Base-by-base conservation (phyloP, 179 eudicot genomes). In the Sideroxylon spinosum region DNA sequence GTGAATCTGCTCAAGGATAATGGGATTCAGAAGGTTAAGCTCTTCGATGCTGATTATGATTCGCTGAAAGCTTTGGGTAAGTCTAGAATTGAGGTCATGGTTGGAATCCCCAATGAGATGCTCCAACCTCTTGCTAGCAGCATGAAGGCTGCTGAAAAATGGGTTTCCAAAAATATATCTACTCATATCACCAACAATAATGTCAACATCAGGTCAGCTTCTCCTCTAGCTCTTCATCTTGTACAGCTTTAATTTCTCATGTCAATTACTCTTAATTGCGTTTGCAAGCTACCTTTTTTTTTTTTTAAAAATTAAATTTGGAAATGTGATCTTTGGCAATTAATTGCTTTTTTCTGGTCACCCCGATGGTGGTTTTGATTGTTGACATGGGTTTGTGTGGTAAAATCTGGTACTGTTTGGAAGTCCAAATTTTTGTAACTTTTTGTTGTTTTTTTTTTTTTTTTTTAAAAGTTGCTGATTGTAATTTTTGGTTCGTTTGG, bases 21-120 rank as follows among this genome's bases (percentile, higher is more conserved):
- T 82, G 90, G 96, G 81, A 80, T 95, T 71, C 93, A 89, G 64
- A 95, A 92, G 79, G 93, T 92, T 48, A 95, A 95, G 89, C 93
- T 95, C 64, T 95, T 95, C 78, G 99, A 95, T 85, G 90, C 99
- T 22, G 98, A 93, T 79, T 91, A 92, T 83, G 87, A 84, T 52
- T 80, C 91, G 0, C 70, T 95, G 70, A 87, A 67, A 75, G 97
- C 99, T 60, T 79, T 95, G 63, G 90, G 93, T 8, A 86, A 79
- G 74, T 82, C 97, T 78, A 87, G 87, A 77, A 83, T 95, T 75
- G 97, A 95, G 81, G 98, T 95, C 72, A 95, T 95, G 98, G 95
- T 95, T 80, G 98, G 98, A 4, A 95, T 95, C 49, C 98, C 98
- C n/a, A 95, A 95, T 85, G 98, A 95, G 71, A 84, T 91, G 97